Base-by-base conservation (phyloP, 1,284 basidiomycete species). In the Marasmius oreades region DNA sequence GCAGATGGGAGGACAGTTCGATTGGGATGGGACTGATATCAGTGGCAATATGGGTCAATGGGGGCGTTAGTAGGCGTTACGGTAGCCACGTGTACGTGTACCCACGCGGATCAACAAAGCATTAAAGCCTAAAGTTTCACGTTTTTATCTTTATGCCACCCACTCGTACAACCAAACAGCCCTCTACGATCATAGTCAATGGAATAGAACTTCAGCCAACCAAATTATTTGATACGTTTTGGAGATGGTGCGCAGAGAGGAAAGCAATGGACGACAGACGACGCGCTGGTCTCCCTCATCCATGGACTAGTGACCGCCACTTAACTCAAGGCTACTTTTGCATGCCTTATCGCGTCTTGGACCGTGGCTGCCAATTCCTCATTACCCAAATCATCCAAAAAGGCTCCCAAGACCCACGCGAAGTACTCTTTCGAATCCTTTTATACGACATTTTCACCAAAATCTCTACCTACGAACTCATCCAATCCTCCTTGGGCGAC, bases 371-470 rank as follows among this genome's bases (percentile, higher is more conserved):
- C 33, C 85, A 88, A 60, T 88, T 77, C 56, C 70, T 88, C 51
- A 73, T 88, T 26, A 62, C 69, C 2, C 74, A 84, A 47, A 82
- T 88, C 43, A 80, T 88, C 58, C 78, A 84, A 62, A 82, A 80
- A 61, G 86, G 85, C 5, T 70, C 79, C 1, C 82, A 85, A 63
- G 66, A 71, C 14, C 75, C 72, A 7, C 67, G 67, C 3, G 85
- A 88, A 64, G 64, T 85, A 52, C 71, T 78, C 16, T 88, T 87
- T 61, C 81, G 86, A 22, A 73, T 86, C 47, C 57, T 84, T 24
- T 71, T 88, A 12, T 88, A 83, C 71, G 80, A 81, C 59, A 71
- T 71, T 5, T 88, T 84, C 68, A 85, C 81, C 53, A 78, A 70
- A 55, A 80, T 82, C 51, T 75, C 77, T 54, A 88, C 86, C 4